Evolutionary conservation across 176 grass and related monocot species (phyloP).

Genomic region (Zea luxurians): DNA sequence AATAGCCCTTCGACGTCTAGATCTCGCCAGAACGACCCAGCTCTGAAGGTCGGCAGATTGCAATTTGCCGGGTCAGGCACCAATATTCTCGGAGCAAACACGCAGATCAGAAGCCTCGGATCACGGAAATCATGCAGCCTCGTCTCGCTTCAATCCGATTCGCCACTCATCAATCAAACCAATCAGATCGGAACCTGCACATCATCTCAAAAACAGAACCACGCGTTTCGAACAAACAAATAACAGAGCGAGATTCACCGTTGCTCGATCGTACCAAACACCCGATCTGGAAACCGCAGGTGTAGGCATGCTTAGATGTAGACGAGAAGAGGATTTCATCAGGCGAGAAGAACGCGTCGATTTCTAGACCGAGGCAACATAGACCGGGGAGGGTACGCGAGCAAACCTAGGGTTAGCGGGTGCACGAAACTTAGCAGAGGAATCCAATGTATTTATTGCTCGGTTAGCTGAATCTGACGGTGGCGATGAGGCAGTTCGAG

Average conservation of each 20-base stretch:
- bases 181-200: neutral
- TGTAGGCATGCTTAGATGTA: neutral
- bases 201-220: neutral
- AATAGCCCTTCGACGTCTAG: too few species aligned
- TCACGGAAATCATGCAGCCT: too few species aligned
- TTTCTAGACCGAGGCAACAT: neutral
- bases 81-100: neutral
- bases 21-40: neutral
- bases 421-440: neutral
- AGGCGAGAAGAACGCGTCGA: neutral
- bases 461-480: neutral
- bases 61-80: neutral
- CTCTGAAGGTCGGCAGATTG: neutral
- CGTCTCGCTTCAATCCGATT: neutral
- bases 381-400: neutral
- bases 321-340: neutral
- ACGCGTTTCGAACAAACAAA: neutral
- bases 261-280: neutral
- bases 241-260: neutral
- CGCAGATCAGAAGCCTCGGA: neutral
- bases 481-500: neutral
- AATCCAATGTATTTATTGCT: slow-evolving; percentile 45
- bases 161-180: too few species aligned
- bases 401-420: neutral
- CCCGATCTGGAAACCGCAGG: fast-evolving